Evolutionary conservation across 768 basidiomycete genomes (phyloP), one percentile per base, ranked within the genome.

Genomic region (Crucibulum laeve): DNA sequence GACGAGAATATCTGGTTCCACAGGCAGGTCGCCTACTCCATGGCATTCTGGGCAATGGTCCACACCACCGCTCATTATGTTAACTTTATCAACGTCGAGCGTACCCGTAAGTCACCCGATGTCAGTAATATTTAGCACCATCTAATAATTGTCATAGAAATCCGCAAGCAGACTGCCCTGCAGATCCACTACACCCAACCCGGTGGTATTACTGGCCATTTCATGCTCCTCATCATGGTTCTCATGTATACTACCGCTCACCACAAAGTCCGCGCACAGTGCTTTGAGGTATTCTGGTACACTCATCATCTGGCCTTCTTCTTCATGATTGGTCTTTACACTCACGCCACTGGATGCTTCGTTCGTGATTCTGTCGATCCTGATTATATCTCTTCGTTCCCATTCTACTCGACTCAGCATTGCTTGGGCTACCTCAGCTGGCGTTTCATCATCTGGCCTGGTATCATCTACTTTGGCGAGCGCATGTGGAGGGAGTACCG

Each of bases 1-100:
- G 93, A 97, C 61, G 92, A 95, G 70, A 91, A 90, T 53, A 86
- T 95, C 57, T 94, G 92, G 93, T 92, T 88, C 74, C 92, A 96
- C 63, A 74, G 91, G 45, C 91, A 94, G 58, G 88, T 95, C 34
- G 93, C 93, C 14, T 97, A 96, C 62, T 88, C 87, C 5, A 83
- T 94, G 79, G 84, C 90, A 3, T 93, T 95, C 69, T 94, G 87
- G 85, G 68, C 87, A 6, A 84, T 91, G 77, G 84, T 95, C 0
- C 93, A 97, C 64, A 87, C 88, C 4, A 94, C 92, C 4, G 87
- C 91, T 6, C 93, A 95, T 66, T 95, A 92, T 55, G 82, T 91
- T 67, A 94, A 93, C 64, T 93, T 92, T 59, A 80, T 91, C 69
- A 92, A 90, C 49, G 84, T 97, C 57, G 91, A 95, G 62, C 78